phyloP scores from a whole-genome alignment of 495 filamentous ascomycete species.

The Choiromyces venosus region DNA sequence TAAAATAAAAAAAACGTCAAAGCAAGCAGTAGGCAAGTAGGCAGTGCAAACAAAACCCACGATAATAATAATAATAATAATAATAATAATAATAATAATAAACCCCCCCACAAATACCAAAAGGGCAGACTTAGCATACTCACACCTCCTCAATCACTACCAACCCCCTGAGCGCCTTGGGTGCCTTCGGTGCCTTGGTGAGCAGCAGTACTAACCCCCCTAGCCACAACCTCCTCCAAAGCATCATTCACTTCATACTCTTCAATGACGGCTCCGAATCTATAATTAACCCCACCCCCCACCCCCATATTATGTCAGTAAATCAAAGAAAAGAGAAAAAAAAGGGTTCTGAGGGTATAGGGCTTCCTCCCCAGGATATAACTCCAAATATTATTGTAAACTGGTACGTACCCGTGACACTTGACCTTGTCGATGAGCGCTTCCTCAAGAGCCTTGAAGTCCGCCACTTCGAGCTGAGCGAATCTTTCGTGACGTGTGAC shows the following conservation, averaged over 20 bases:
- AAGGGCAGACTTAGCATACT: not conserved
- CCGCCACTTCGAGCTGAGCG: conserved; percentile 56
- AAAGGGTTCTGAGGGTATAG: not conserved
- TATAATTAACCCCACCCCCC: conserved; percentile 37
- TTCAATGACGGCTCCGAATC: conserved; percentile 78
- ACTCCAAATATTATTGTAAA: not conserved
- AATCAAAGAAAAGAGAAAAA: not conserved
- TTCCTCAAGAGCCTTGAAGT: conserved; percentile 67
- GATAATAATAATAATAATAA: not conserved
- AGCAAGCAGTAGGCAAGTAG: too few relatives aligned
- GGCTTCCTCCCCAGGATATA: conserved; percentile 10
- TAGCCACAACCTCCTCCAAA: conserved; percentile 58
- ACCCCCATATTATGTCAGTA: not conserved
- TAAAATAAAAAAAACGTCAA: conserved; percentile 7
- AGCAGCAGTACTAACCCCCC: too few relatives aligned
- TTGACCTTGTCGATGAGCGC: conserved; percentile 73
- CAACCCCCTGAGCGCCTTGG: too few relatives aligned
- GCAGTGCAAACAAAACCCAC: not conserved
- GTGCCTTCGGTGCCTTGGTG: too few relatives aligned
- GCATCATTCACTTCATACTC: conserved; percentile 90
- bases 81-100: not conserved
- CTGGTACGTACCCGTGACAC: conserved; percentile 77
- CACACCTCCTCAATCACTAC: not conserved
- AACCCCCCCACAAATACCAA: not conserved
- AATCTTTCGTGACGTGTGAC: conserved; percentile 68